Base-by-base conservation (phyloP, 768 basidiomycete species). In the Coprinopsis cinerea region DNA sequence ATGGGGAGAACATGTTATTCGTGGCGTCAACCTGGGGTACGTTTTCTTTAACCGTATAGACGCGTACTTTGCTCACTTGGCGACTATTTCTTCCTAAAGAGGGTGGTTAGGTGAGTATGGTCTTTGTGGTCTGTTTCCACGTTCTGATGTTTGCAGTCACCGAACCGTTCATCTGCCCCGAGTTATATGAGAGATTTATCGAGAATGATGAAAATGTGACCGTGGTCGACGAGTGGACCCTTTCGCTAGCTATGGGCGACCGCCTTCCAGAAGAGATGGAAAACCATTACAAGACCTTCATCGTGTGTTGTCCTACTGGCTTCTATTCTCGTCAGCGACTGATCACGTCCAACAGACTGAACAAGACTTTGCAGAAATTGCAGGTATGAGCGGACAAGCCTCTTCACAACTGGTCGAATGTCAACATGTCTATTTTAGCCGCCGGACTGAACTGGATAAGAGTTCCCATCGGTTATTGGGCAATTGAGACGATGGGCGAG, bases 361-460 rank as follows among this genome's bases (percentile, higher is more conserved):
- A 46, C 47, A 59, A 53, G 67, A 68, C 49, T 68, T 68, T 46
- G 66, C 66, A 17, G 64, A 70, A 14, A 64, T 67, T 52, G 68
- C 68, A 25, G 66, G 67, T 66, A 40, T 43, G 58, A 10, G 10
- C 25, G 28, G 9, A 28, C 20, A 11, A 4, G 9, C 27, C 4
- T 7, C 13, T 45, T 28, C 25, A n/a, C 14, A 10, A 17, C 27
- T 45, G 13, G 6, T 32, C 13, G 26, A 32, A 11, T 13, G 4
- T 27, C 9, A 10, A 9, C 11, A 9, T 17, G 11, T 9, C 11
- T 9, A n/a, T 32, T 23, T 28, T 34, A 69, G 83, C 72, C 35
- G 91, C 90, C 11, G 92, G 92, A 3, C 74, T 94, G 53, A 92
- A 92, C 67, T 93, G 81, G 66, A 83, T 93, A 30, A 82, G 91